Evolutionary conservation across 108 stramenopile genomes (phyloP), one percentile per base, ranked within the genome.

Genomic region (Discostella stelligeroides): DNA sequence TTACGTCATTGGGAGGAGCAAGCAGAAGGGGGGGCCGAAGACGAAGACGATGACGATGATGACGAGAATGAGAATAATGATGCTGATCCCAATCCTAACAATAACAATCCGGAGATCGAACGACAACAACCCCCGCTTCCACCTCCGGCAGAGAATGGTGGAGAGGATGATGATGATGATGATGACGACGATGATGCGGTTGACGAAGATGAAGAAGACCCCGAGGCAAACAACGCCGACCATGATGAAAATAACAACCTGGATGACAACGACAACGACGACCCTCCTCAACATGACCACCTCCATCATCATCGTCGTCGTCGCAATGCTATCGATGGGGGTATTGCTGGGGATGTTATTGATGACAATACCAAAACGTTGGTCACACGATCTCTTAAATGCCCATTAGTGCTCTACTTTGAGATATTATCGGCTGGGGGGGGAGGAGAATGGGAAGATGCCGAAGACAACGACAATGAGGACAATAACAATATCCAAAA

Each of bases 321-420:
- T 38, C 63, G 51, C 11, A 73, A 51, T 17, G 73, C 75, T 4
- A 38, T 70, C 21, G 82, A 79, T 59, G 82, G 77, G 14, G 78
- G 76, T 3, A 73, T 70, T 41, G 78, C 68, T 39, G 77, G 68
- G 27, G 82, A 71, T 11, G 91, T 79, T 21, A 49, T 28, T 28
- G 76, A 79, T 63, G 70, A 79, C 5, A n/a, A n/a, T n/a, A 12
- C 14, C 43, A 20, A 28, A 25, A 54, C 25, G 15, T 65, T 30
- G 57, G 70, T 75, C 55, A 63, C 75, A 14, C 48, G 49, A 13
- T 13, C 71, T 24, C 54, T 60, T 23, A 62, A 75, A 66, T 81
- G 81, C 29, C 73, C 76, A 30, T 51, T 82, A 43, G 76, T 68
- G 18, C 39, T 54, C 41, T 60, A 53, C 29, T 68, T 60, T 21